Evolutionary conservation across 2,329 filamentous ascomycete genomes (phyloP), one percentile per base, ranked within the genome.

Genomic region (Colletotrichum gloeosporioides): DNA sequence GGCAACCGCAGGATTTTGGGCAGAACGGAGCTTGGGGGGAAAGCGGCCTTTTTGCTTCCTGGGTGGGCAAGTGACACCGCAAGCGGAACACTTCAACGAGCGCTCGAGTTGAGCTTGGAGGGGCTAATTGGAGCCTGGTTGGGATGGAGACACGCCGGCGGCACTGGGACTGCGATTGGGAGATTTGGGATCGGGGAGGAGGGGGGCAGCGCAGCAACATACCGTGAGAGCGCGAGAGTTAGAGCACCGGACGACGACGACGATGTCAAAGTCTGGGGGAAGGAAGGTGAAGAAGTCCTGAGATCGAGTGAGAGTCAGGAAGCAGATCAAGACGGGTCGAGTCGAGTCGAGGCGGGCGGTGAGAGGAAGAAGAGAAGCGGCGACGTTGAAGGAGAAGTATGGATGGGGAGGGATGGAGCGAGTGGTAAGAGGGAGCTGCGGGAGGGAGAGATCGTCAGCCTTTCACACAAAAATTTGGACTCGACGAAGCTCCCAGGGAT

Each of bases 401-500:
- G 72, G 71, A 73, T 71, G 61, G 71, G 76, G 68, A 70, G 76
- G 59, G 69, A 69, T 76, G 67, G 76, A 70, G 44, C 44, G 44
- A 49, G 77, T 73, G 66, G 77, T 68, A 71, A 66, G 76, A 78
- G 66, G 65, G 61, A 75, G 71, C 61, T 75, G 49, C 59, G 72
- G 65, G 72, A 77, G 75, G 77, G 66, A 78, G 77, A 77, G 77
- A 78, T 78, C 76, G 77, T 78, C 77, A 78, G 77, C 77, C 77
- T 77, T 78, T 76, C 73, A 76, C 75, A 78, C 75, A 77, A 78
- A 78, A 78, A 66, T 78, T 78, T 78, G 77, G 77, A 75, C 61
- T 74, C 32, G 76, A 69, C 71, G 75, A 73, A 75, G 73, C 71
- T 69, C 69, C 57, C 73, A 77, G 73, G 73, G 76, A 75, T 75